phyloP scores from a whole-genome alignment of 345 rosid species.

The Corchorus capsularis region DNA sequence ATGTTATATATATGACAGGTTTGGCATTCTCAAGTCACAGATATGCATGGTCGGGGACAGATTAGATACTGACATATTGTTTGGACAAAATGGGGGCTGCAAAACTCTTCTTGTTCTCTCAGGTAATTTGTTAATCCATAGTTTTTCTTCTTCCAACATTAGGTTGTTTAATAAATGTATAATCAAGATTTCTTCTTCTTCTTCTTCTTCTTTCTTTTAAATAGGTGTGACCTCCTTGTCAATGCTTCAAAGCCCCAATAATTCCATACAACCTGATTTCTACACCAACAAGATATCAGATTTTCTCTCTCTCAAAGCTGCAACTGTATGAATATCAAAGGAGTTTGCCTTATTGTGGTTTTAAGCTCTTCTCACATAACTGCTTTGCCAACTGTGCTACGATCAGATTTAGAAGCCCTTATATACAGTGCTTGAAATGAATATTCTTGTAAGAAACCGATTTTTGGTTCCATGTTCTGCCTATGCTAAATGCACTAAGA shows the following conservation, averaged over 20 bases:
- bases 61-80: constrained; percentile 88
- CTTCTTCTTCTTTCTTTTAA: constrained; percentile 8
- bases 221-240: constrained; percentile 80
- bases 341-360: neutral
- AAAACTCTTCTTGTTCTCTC: constrained; percentile 96
- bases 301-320: constrained; percentile 69
- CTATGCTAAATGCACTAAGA: neutral
- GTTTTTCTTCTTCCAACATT: neutral
- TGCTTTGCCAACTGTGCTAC: neutral
- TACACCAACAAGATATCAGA: constrained; percentile 85
- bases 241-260: constrained; percentile 68
- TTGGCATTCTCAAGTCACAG: constrained; percentile 79
- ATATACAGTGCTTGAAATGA: too few relatives aligned
- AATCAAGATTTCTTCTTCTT: neutral
- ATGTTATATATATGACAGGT: constrained; percentile 42
- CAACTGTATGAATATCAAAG: constrained; percentile 53
- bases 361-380: neutral
- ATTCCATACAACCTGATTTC: constrained; percentile 84
- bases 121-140: constrained; percentile 38
- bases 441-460: neutral
- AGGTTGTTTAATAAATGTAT: neutral
- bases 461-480: neutral
- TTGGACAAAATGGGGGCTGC: constrained; percentile 92
- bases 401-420: neutral
- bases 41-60: constrained; percentile 99